Conservation (phyloP, 78 protist genomes). For the Dictyostelium brefeldianum region DNA sequence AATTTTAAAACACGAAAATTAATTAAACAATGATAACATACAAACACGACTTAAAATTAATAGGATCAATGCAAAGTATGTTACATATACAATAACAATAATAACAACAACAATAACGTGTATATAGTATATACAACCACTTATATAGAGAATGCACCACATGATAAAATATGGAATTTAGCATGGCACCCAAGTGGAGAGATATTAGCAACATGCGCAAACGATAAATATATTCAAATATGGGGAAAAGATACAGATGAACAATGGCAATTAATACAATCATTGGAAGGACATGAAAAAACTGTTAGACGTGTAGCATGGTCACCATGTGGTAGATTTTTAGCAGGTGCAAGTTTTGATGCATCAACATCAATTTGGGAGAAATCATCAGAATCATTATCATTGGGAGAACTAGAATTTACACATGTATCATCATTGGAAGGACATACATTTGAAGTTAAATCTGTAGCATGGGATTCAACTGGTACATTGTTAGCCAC, state of each 20-base stretch:
- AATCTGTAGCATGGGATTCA: conserved; percentile 91
- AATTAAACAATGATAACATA: background rate
- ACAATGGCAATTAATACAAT: conserved; percentile 17
- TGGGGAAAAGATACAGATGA: conserved; percentile 60
- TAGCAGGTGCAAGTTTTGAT: conserved; percentile 93
- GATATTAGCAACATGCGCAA: conserved; percentile 91
- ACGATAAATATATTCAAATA: conserved; percentile 90
- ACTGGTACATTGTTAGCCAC: conserved; percentile 94
- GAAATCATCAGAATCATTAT: background rate
- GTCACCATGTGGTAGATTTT: conserved; percentile 85
- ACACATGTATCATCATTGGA: conserved; percentile 91
- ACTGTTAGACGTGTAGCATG: conserved; percentile 91
- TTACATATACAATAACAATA: too few relatives aligned
- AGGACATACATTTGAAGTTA: conserved; percentile 97
- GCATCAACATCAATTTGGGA: conserved; percentile 86
- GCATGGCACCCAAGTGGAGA: conserved; percentile 91
- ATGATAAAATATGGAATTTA: conserved; percentile 89
- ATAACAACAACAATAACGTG: too few relatives aligned
- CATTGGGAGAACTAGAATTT: background rate
- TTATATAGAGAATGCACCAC: conserved; percentile 6
- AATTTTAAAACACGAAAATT: too few relatives aligned
- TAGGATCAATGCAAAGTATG: conserved; percentile 7
- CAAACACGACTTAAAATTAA: background rate
- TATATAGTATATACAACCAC: too few relatives aligned
- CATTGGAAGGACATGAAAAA: conserved; percentile 80